A percentile compares a stretch with the other conserved stretches of the same genome.
phyloP scores from a whole-genome alignment of 495 filamentous ascomycete species.

The Xylaria acuta region DNA sequence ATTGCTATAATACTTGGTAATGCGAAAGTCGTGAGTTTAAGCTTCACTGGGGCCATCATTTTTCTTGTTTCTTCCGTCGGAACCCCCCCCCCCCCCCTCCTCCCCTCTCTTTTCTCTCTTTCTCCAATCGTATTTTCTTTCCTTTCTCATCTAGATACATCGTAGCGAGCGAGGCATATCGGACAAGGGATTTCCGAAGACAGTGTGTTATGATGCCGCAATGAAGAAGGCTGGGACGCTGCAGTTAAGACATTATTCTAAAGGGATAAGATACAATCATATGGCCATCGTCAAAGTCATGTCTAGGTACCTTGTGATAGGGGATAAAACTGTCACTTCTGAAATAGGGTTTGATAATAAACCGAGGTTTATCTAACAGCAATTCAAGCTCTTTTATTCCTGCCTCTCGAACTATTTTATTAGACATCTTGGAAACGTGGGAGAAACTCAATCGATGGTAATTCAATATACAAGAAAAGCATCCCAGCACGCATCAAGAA shows the following conservation, averaged over 20 bases:
- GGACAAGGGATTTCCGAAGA: too few relatives aligned
- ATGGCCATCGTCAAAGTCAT: background rate
- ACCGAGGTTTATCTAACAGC: too few relatives aligned
- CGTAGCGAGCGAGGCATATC: too few relatives aligned
- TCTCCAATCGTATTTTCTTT: too few relatives aligned
- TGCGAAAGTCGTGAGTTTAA: background rate
- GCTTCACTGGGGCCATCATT: too few relatives aligned
- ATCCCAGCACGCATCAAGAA: background rate
- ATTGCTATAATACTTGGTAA: background rate
- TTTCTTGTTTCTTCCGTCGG: too few relatives aligned
- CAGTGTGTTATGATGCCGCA: too few relatives aligned
- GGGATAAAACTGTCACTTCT: background rate
- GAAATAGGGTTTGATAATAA: background rate
- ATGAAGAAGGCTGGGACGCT: background rate
- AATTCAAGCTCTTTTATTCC: too few relatives aligned
- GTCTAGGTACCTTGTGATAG: background rate
- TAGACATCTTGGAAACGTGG: background rate
- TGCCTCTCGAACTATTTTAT: background rate
- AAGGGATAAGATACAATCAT: background rate
- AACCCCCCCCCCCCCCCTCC: too few relatives aligned
- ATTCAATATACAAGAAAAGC: background rate
- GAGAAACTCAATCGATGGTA: background rate
- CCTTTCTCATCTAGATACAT: too few relatives aligned
- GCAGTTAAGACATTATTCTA: background rate
- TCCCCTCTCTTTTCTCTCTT: too few relatives aligned